Evolutionary conservation across 129 eudicot genomes (phyloP), one percentile per base, ranked within the genome.

Genomic region (Apium graveolens): DNA sequence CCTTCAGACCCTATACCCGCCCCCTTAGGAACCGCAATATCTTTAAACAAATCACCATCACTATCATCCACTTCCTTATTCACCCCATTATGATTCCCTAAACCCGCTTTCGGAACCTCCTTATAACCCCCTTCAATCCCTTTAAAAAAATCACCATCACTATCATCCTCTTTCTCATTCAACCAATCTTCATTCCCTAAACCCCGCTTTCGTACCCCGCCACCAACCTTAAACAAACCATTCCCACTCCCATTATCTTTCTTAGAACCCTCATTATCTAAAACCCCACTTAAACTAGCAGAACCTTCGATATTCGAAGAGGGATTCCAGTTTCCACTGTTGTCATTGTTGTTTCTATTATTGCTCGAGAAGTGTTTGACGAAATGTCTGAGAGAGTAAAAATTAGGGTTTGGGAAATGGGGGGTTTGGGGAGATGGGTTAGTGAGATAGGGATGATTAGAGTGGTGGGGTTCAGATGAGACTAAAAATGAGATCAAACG

Each of bases 361-460:
- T 83, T 81, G 78, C 84, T 81, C 32, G 97, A 92, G 76, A 86
- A 92, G 74, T 37, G 74, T 38, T 88, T 71, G 68, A 83, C 43
- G 70, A 53, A 66, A 32, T 32, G 26, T 69, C 12, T 70, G n/a
- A 80, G 66, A 77, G 57, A 11, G 49, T 53, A 49, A 65, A 46
- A 70, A 35, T 16, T 79, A 65, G 91, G 90, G 79, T 26, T 83
- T 82, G 82, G 82, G 35, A 79, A 11, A 21, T 39, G 41, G 38
- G 81, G 75, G 76, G 12, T n/a, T 2, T n/a, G 46, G 20, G 45
- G 84, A 35, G 81, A 45, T 14, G 75, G 31, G 29, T 73, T 4
- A 27, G 72, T 78, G 75, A 82, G 81, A 13, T 14, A 11, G 41
- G 77, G 57, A 11, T n/a, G 31, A 37, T 53, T 88, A 55, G 83